These are phyloP conservation scores for Hagleromyces aurorensis DNA, from an alignment of 805 yeast genomes.

Conservation along the genomic window DNA sequence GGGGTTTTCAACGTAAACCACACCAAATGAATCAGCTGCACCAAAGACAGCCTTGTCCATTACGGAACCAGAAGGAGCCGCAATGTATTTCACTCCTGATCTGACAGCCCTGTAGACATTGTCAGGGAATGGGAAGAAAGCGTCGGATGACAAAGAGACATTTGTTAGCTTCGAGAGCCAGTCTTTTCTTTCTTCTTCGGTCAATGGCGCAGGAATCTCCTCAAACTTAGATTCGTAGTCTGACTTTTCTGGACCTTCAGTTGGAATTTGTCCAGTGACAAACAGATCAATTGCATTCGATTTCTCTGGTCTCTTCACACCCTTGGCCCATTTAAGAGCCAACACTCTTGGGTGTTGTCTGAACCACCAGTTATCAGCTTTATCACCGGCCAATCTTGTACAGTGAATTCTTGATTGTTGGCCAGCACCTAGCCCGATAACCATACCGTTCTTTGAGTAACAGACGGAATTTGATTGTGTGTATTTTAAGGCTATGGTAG, in stretches of 20 bases:
- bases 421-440: slow-evolving; percentile 98
- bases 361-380: slow-evolving; percentile 99
- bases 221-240: slow-evolving; percentile 89
- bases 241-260: slow-evolving; percentile 81
- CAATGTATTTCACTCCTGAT: slow-evolving; percentile 92
- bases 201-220: slow-evolving; percentile 74
- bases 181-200: slow-evolving; percentile 73
- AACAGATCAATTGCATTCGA: slow-evolving; percentile 94
- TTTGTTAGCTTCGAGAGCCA: slow-evolving; percentile 76
- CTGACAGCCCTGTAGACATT: slow-evolving; percentile 95
- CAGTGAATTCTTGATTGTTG: slow-evolving; percentile 99
- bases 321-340: slow-evolving; percentile 94
- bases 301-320: slow-evolving; percentile 97
- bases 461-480: slow-evolving; percentile 98
- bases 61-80: slow-evolving; percentile 97
- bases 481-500: slow-evolving; percentile 94
- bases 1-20: slow-evolving; percentile 94
- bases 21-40: slow-evolving; percentile 86
- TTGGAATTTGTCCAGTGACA: slow-evolving; percentile 88
- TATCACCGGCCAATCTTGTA: slow-evolving; percentile 98
- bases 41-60: slow-evolving; percentile 94
- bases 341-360: slow-evolving; percentile 96
- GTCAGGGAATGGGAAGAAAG: slow-evolving; percentile 99
- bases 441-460: slow-evolving; percentile 99
- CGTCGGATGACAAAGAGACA: slow-evolving; percentile 93